A percentile compares a stretch with the other conserved stretches of the same genome.
Conservation (phyloP, 1,284 basidiomycete genomes). For the Ustilago tritici region DNA sequence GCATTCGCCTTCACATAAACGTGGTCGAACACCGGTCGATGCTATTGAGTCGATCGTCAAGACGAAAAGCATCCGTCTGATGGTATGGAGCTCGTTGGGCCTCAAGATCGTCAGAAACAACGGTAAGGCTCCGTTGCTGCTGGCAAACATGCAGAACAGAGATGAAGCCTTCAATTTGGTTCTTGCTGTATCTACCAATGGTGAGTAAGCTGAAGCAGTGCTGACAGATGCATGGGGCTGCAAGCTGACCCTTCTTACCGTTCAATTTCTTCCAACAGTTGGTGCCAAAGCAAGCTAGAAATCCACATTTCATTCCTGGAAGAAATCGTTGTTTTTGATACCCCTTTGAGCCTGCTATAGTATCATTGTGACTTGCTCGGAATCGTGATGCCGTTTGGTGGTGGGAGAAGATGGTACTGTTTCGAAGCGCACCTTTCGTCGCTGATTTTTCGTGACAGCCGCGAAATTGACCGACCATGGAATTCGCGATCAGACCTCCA, state of each 20-base stretch:
- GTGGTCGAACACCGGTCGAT: conserved; percentile 57
- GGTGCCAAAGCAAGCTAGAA: conserved; percentile 21
- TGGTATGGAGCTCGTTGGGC: conserved; percentile 63
- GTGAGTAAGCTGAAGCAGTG: neutral
- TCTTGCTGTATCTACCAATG: conserved; percentile 58
- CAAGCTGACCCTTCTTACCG: neutral
- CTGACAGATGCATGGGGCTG: neutral
- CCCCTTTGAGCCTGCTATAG: conserved; percentile 5
- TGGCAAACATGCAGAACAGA: conserved; percentile 64
- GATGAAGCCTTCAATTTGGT: conserved; percentile 68
- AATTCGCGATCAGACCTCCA: conserved; percentile 10
- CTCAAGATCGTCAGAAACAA: conserved; percentile 62
- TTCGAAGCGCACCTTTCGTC: neutral
- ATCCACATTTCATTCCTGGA: neutral
- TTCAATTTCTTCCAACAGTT: neutral
- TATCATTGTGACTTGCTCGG: neutral
- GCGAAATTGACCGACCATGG: neutral
- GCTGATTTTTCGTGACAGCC: conserved; percentile 2
- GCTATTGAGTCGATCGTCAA: conserved; percentile 65
- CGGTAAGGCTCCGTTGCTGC: conserved; percentile 53
- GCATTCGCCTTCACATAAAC: conserved; percentile 55
- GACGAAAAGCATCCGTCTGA: conserved; percentile 61
- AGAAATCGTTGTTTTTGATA: neutral
- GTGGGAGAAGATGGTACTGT: no score
- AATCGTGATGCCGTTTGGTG: no score